phyloP scores from a whole-genome alignment of 495 filamentous ascomycete species.

The Pyronema domesticum region DNA sequence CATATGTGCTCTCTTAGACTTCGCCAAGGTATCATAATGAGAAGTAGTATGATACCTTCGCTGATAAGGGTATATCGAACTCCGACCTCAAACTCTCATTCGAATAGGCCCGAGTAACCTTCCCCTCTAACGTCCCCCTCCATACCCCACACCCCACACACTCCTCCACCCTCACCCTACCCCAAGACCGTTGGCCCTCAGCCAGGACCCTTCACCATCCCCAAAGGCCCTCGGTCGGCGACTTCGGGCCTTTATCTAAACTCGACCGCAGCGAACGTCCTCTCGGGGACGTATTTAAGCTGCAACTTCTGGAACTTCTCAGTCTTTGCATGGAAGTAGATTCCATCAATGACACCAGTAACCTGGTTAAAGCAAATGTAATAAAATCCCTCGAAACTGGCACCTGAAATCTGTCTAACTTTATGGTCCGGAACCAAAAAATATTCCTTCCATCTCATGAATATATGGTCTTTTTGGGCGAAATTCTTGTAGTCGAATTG shows the following conservation, averaged over 20 bases:
- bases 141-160: too few relatives aligned
- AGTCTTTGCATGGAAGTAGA: conserved; percentile 95
- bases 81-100: too few relatives aligned
- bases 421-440: conserved; percentile 94
- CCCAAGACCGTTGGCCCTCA: too few relatives aligned
- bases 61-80: too few relatives aligned
- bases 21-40: too few relatives aligned
- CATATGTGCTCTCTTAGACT: too few relatives aligned
- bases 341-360: conserved; percentile 65
- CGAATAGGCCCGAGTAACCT: too few relatives aligned
- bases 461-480: conserved; percentile 73
- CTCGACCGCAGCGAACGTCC: conserved; percentile 77
- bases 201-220: too few relatives aligned
- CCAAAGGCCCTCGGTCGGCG: too few relatives aligned
- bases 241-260: conserved; percentile 49
- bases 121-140: too few relatives aligned
- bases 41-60: too few relatives aligned
- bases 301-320: conserved; percentile 95
- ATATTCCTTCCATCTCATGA: conserved; percentile 99
- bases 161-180: too few relatives aligned
- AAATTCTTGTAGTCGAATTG: conserved; percentile 44
- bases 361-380: conserved; percentile 98
- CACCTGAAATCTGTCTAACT: conserved; percentile 72
- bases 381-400: conserved; percentile 97
- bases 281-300: conserved; percentile 72